These are phyloP conservation scores for Hypoxylon sp. DNA, from an alignment of 2,329 filamentous ascomycete species.

Conservation along the genomic window DNA sequence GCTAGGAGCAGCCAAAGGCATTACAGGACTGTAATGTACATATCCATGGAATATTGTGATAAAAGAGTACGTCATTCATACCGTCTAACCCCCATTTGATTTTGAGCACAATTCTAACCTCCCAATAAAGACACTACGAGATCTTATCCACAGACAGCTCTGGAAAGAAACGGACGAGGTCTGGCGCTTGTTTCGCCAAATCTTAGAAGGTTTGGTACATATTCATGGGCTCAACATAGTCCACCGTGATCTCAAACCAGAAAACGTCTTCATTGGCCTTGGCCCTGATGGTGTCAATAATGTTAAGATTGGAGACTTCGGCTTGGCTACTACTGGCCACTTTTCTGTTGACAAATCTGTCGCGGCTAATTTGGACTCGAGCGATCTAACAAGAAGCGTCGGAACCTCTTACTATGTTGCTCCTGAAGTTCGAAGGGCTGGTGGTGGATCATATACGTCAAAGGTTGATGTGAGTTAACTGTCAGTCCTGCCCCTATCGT, in stretches of 20 bases:
- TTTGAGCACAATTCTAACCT: slow-evolving; percentile 24
- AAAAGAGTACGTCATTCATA: slow-evolving; percentile 68
- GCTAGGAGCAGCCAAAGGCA: slow-evolving; percentile 55
- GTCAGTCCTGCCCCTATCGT: not conserved
- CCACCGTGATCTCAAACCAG: slow-evolving; percentile 94
- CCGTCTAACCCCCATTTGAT: not conserved
- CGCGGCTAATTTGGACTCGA: slow-evolving; percentile 54
- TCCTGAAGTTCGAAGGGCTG: slow-evolving; percentile 83
- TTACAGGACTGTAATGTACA: slow-evolving; percentile 82
- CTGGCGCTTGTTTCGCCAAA: slow-evolving; percentile 91
- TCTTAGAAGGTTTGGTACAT: slow-evolving; percentile 87
- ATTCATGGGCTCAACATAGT: slow-evolving; percentile 93
- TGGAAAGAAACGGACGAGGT: slow-evolving; percentile 78
- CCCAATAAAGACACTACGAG: slow-evolving; percentile 74
- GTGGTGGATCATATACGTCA: slow-evolving; percentile 81
- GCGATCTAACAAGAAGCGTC: slow-evolving; percentile 75
- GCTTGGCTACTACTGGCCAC: slow-evolving; percentile 88
- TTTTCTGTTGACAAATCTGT: slow-evolving; percentile 67
- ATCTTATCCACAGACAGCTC: slow-evolving; percentile 81
- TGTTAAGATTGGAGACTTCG: slow-evolving; percentile 96
- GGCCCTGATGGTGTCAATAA: slow-evolving; percentile 79
- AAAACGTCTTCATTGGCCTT: slow-evolving; percentile 89
- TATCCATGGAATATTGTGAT: slow-evolving; percentile 99
- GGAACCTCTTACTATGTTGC: slow-evolving; percentile 91
- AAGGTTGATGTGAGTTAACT: slow-evolving; percentile 80